Percentiles rank a stretch among this genome's conserved stretches.
These are phyloP conservation scores for Beauveria scarabaeidicola DNA, from an alignment of 2,329 filamentous ascomycete species.

Conservation along the genomic window DNA sequence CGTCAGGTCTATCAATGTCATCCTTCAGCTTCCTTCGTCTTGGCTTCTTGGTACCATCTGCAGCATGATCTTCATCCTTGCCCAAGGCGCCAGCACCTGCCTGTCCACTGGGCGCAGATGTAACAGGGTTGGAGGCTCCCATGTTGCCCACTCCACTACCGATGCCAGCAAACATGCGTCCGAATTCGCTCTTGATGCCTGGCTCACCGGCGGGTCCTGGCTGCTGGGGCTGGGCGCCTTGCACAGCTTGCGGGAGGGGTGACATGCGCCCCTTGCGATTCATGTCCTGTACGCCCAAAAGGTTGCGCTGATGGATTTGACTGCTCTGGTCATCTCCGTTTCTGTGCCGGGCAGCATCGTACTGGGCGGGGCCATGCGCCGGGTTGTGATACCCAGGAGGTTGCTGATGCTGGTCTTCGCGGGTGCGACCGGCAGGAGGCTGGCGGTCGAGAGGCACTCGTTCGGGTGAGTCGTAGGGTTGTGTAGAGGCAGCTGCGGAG, in stretches of 20 bases:
- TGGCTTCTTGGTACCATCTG: slow-evolving; percentile 39
- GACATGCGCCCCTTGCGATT: slow-evolving; percentile 78
- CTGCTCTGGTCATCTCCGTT: slow-evolving; percentile 46
- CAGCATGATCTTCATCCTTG: slow-evolving; percentile 43
- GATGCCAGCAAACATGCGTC: slow-evolving; percentile 91
- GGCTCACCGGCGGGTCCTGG: slow-evolving; percentile 73
- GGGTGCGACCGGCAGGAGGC: slow-evolving; percentile 15
- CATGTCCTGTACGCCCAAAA: slow-evolving; percentile 72
- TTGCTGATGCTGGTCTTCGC: slow-evolving; percentile 27
- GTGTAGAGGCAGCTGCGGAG: slow-evolving; percentile 17
- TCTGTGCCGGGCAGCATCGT: slow-evolving; percentile 29
- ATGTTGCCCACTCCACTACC: slow-evolving; percentile 48
- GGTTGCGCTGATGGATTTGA: slow-evolving; percentile 50
- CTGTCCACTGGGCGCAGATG: slow-evolving; percentile 31
- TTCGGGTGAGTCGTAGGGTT: slow-evolving; percentile 43
- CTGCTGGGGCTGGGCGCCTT: slow-evolving; percentile 77
- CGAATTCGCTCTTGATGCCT: slow-evolving; percentile 90
- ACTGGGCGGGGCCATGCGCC: slow-evolving; percentile 14
- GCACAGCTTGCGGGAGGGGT: slow-evolving; percentile 84
- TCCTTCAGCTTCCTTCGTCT: slow-evolving; percentile 68
- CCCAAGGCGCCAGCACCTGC: slow-evolving; percentile 39
- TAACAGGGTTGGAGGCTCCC: slow-evolving; percentile 43
- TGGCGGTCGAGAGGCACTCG: slow-evolving; percentile 35
- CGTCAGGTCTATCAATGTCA: slow-evolving; percentile 59
- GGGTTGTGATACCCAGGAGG: slow-evolving; percentile 37